Evolutionary conservation across 805 yeast species (phyloP).

Genomic region (Priceomyces castillae): DNA sequence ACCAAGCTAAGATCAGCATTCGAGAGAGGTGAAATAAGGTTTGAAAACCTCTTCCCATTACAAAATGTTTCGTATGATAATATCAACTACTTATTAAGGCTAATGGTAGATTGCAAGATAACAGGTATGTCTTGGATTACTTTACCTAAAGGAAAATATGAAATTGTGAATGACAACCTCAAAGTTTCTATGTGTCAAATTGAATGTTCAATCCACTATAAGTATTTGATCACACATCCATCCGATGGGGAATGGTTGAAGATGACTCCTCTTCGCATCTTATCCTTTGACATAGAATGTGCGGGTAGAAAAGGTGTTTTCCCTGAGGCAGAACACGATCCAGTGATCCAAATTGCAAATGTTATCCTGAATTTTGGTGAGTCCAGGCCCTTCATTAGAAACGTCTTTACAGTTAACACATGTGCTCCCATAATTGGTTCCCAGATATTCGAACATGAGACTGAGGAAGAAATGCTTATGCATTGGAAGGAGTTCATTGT

Average conservation of each 20-base stretch:
- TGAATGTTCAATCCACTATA: constrained; percentile 70
- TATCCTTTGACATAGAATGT: constrained; percentile 97
- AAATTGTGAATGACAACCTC: constrained; percentile 35
- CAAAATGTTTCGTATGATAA: constrained; percentile 81
- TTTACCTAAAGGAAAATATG: constrained; percentile 72
- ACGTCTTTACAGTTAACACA: constrained; percentile 88
- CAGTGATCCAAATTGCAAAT: constrained; percentile 96
- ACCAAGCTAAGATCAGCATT: constrained; percentile 73
- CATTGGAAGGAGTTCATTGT: constrained; percentile 86
- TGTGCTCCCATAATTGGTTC: constrained; percentile 95
- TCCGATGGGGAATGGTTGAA: constrained; percentile 93
- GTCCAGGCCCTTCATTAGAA: constrained; percentile 83
- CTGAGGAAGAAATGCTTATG: constrained; percentile 78
- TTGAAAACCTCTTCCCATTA: constrained; percentile 59
- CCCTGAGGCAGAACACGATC: constrained; percentile 91
- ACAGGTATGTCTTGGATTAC: constrained; percentile 98
- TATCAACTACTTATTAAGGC: constrained; percentile 76
- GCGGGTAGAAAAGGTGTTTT: constrained; percentile 96
- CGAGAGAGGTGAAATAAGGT: constrained; percentile 75
- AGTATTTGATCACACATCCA: constrained; percentile 71
- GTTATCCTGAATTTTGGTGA: constrained; percentile 86
- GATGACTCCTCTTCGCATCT: constrained; percentile 88
- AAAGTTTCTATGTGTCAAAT: constrained; percentile 78
- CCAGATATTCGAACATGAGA: constrained; percentile 70
- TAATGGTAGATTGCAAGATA: constrained; percentile 90